phyloP scores from a whole-genome alignment of 192 early-diverging fungal species.

The Kappamyces sp. region DNA sequence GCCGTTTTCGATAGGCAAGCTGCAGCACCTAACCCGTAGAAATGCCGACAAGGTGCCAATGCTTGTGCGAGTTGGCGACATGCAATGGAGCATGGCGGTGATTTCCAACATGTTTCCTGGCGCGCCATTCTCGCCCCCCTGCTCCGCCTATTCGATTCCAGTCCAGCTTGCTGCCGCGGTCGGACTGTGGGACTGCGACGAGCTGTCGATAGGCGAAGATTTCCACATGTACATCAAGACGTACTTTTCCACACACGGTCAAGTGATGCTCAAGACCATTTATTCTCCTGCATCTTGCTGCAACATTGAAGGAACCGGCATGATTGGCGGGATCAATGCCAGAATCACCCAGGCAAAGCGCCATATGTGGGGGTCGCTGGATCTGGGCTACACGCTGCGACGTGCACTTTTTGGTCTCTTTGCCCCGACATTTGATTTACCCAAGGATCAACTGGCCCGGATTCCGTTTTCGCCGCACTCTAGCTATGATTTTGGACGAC shows the following conservation, averaged over 20 bases:
- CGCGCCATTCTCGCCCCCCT: conserved; percentile 54
- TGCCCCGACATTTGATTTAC: conserved; percentile 25
- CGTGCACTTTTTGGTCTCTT: conserved; percentile 21
- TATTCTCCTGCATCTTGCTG: conserved; percentile 54
- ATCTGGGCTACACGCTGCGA: conserved; percentile 49
- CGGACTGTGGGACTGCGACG: conserved; percentile 58
- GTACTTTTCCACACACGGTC: conserved; percentile 57
- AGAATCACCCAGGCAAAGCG: conserved; percentile 62
- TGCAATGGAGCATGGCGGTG: conserved; percentile 56
- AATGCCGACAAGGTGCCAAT: conserved; percentile 60
- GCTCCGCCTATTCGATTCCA: conserved; percentile 59
- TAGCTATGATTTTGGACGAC: too few relatives aligned
- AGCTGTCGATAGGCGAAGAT: conserved; percentile 62
- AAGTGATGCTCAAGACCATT: conserved; percentile 48
- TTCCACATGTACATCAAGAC: conserved; percentile 67
- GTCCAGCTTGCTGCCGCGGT: conserved; percentile 60
- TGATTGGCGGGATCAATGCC: conserved; percentile 41
- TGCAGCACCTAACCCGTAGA: conserved; percentile 10
- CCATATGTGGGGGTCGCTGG: conserved; percentile 59
- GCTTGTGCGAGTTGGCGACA: conserved; percentile 59
- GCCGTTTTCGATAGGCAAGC: conserved; percentile 38
- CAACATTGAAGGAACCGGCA: conserved; percentile 41
- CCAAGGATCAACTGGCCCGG: conserved; percentile 10
- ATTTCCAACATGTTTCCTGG: conserved; percentile 55
- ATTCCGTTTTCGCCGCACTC: not conserved